Evolutionary conservation across 352 stramenopile genomes (phyloP), one percentile per base, ranked within the genome.

Genomic region (Phytophthora boehmeriae): DNA sequence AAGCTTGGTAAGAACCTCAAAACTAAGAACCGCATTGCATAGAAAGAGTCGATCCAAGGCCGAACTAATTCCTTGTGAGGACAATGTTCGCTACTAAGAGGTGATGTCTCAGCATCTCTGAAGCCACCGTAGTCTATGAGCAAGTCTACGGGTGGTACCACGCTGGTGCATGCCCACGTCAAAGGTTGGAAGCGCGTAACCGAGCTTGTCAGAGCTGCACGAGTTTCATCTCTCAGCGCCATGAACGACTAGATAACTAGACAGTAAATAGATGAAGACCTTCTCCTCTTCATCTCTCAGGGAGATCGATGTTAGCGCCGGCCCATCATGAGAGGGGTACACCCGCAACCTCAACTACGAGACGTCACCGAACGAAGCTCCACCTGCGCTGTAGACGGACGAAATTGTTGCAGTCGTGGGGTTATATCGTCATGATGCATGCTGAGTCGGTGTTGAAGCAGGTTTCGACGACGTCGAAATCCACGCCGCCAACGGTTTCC

Each of bases 171-270:
- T 75, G 81, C 68, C 1, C 80, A 90, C 14, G 59, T 63, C 4
- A 55, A 75, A 20, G 68, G 45, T 2, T 92, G 81, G 81, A 85
- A 89, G 51, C 55, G 59, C 11, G 68, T 92, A 10, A 75, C 59
- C 0, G 75, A 95, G 14, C 58, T 64, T 8, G 89, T 97, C 93
- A 93, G 39, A 71, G 71, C 28, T 80, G 78, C 50, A 80, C 79
- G 39, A 96, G 96, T 42, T 89, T 85, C 54, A 53, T 84, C n/a
- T n/a, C n/a, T n/a, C n/a, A n/a, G n/a, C n/a, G n/a, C n/a, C n/a
- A n/a, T n/a, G n/a, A n/a, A n/a, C n/a, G n/a, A n/a, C n/a, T n/a
- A n/a, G n/a, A n/a, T n/a, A n/a, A n/a, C n/a, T n/a, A n/a, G n/a
- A n/a, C n/a, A n/a, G n/a, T n/a, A n/a, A n/a, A 53, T 88, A 97